Evolutionary conservation across 2,329 filamentous ascomycete genomes (phyloP), one percentile per base, ranked within the genome.

Genomic region (Aspergillus cejpii): DNA sequence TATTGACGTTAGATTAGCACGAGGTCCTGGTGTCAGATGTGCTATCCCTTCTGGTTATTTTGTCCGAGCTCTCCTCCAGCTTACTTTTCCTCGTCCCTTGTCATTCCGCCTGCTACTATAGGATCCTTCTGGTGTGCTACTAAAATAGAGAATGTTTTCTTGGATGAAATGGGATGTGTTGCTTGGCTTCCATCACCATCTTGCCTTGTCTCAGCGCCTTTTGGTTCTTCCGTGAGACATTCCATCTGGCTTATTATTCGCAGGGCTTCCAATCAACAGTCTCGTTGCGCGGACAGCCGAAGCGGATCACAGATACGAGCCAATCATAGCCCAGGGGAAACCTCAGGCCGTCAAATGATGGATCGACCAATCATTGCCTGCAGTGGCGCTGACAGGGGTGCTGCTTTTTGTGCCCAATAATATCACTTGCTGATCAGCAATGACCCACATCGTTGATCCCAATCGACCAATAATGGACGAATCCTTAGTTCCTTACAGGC

Each of bases 1-100:
- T 45, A 36, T 39, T 44, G 34, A 50, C 39, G 45, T 54, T 41
- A 33, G 48, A 49, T 45, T 52, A 43, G 53, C 50, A 50, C 45
- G 50, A 51, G 48, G 44, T 48, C 45, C 44, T 44, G 54, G 55
- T 53, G 50, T 57, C 41, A 44, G 47, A 47, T 47, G 38, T 49
- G 37, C 27, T 33, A 43, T 44, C 27, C 29, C 26, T 37, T 33
- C 17, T 51, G 23, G 31, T 39, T 39, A 44, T 42, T 27, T 21
- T 23, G 43, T 42, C 44, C 29, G 27, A 19, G 43, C 37, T 43
- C 34, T 27, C 43, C 44, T 45, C 37, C 33, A 8, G 37, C 14
- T 27, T 36, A 8, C 41, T 34, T 44, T 50, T 36, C 45, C 43
- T 31, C 37, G 49, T 39, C 31, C 39, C 43, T 31, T 36, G 49